These are phyloP conservation scores for Globisporangium splendens DNA, from an alignment of 352 stramenopile species.

Conservation along the genomic window DNA sequence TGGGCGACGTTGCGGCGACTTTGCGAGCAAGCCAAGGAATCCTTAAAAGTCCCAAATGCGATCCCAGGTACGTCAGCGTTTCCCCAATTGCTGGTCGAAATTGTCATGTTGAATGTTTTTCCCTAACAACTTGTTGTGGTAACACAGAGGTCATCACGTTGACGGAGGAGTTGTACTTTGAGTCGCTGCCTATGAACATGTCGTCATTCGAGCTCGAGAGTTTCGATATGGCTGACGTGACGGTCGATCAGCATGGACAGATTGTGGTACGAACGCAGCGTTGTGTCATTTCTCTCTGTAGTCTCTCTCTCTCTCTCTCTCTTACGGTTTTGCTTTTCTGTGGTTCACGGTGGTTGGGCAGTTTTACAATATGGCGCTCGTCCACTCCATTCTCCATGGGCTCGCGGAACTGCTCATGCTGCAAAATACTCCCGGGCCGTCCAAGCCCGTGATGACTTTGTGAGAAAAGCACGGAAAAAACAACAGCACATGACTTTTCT, in stretches of 20 bases:
- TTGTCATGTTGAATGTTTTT: not conserved
- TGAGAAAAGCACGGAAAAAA: conserved; percentile 15
- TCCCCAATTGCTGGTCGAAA: too few species aligned
- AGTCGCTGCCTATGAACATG: conserved; percentile 47
- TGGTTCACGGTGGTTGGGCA: conserved; percentile 10
- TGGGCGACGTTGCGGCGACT: conserved; percentile 44
- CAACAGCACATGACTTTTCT: not conserved
- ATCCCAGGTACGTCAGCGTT: conserved; percentile 2
- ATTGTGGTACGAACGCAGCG: conserved; percentile 34
- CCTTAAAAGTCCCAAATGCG: not conserved
- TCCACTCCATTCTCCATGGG: conserved; percentile 40
- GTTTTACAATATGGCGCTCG: conserved; percentile 47
- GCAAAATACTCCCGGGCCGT: conserved; percentile 31
- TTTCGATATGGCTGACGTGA: conserved; percentile 45
- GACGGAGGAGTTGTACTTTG: conserved; percentile 52
- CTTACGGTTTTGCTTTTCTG: too few species aligned
- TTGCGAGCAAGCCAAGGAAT: conserved; percentile 25
- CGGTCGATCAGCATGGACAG: conserved; percentile 31
- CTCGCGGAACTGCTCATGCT: conserved; percentile 43
- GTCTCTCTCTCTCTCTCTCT: not conserved
- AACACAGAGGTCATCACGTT: conserved; percentile 46
- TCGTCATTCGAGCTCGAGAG: conserved; percentile 45
- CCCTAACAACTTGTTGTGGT: conserved; percentile 6
- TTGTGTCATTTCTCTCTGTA: not conserved
- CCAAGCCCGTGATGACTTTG: conserved; percentile 37